Base-by-base conservation (phyloP, 1,284 basidiomycete species). In the Coniophora puteana region DNA sequence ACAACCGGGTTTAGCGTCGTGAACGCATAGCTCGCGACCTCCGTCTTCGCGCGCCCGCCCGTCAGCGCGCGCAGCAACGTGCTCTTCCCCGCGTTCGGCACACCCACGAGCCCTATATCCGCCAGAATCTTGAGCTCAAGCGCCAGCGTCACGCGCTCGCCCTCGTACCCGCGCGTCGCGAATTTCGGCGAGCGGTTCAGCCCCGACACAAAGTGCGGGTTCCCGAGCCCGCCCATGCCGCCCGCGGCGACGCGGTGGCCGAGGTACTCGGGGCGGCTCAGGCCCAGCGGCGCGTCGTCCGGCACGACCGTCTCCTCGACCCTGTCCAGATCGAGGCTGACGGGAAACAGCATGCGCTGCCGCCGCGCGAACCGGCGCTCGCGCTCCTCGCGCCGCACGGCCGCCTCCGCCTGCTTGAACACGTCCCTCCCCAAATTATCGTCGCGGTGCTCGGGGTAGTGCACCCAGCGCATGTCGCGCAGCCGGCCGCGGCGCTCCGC, bases 51-150 rank as follows among this genome's bases (percentile, higher is more conserved):
- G 13, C 85, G 68, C 2, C 85, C 84, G 5, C 89, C 90, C 0
- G 93, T 97, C 14, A 99, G 68, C 0, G 93, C 90, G 11, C 91
- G 83, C 4, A 99, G 70, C 14, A 99, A 69, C 0, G 95, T 99
- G 58, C 86, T 88, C 65, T 91, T 89, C 21, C 88, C 86, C 0
- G 91, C 93, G 54, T 99, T 99, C 1, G 96, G 96, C 64, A 97
- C 82, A 0, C 95, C 96, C 4, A 99, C 94, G 10, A 99, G 69
- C 0, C 93, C 96, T 17, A 99, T 77, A 60, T 99, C 95, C 1
- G 94, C 93, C 2, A 95, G 73, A 5, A 94, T 76, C 62, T 99
- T 98, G 51, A 99, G 84, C 62, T 97, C 95, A n/a, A 99, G 74
- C 27, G 82, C 77, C 17, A 99, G 74, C 1, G 87, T 87, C 46